Percentiles rank a stretch among this genome's conserved stretches.
phyloP scores from a whole-genome alignment of 1,284 basidiomycete species.

The Ustilago hordei region DNA sequence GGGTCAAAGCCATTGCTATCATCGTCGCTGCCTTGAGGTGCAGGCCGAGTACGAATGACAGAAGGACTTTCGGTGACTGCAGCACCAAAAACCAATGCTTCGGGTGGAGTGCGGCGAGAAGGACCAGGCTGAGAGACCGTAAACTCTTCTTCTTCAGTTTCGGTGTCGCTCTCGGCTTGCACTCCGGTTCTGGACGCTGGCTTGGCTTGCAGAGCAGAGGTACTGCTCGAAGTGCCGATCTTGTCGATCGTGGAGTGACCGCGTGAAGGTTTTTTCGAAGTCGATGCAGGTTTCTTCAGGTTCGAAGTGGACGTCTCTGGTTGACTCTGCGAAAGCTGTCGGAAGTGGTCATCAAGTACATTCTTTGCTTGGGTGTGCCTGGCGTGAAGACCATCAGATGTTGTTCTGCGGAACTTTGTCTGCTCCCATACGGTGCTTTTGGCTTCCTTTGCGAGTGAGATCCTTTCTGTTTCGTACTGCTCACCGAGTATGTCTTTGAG shows the following conservation, averaged over 20 bases:
- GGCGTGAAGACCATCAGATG: slow-evolving; percentile 29
- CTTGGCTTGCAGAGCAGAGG: neutral
- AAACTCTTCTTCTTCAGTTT: slow-evolving; percentile 38
- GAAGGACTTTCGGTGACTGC: neutral
- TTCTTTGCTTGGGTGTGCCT: slow-evolving; percentile 39
- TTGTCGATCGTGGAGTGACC: neutral
- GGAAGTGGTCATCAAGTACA: slow-evolving; percentile 40
- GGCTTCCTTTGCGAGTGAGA: slow-evolving; percentile 25
- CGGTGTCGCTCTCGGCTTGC: slow-evolving; percentile 28
- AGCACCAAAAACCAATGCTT: neutral
- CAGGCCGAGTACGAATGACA: slow-evolving; percentile 9
- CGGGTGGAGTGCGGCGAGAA: neutral
- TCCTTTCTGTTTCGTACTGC: slow-evolving; percentile 72
- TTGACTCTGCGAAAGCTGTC: slow-evolving; percentile 40
- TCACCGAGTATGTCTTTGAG: slow-evolving; percentile 75
- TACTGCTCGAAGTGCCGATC: neutral
- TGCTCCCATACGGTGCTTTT: slow-evolving; percentile 44
- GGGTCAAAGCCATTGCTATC: slow-evolving; percentile 14
- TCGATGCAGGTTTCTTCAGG: neutral
- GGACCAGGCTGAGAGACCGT: slow-evolving; percentile 1
- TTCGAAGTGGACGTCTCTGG: slow-evolving; percentile 1
- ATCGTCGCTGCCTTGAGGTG: slow-evolving; percentile 14
- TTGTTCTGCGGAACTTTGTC: slow-evolving; percentile 29
- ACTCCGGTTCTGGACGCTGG: neutral
- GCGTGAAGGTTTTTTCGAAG: neutral